Evolutionary conservation across 2,329 filamentous ascomycete species (phyloP).

Genomic region (Hypoxylon sp.): DNA sequence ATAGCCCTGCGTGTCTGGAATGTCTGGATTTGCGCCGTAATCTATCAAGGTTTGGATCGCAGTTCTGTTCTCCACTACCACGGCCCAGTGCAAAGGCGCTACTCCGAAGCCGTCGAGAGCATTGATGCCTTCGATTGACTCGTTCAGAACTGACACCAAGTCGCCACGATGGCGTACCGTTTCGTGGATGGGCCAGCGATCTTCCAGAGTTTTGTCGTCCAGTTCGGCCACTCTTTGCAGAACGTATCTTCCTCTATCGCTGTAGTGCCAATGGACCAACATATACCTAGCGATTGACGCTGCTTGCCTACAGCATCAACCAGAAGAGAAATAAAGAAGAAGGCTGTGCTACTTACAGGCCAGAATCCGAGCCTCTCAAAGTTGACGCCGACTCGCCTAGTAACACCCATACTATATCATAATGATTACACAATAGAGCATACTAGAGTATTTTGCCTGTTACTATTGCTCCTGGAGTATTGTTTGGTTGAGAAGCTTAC

Average conservation of each 20-base stretch:
- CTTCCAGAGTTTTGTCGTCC: slow-evolving; percentile 8
- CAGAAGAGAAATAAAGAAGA: not conserved
- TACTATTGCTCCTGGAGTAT: not conserved
- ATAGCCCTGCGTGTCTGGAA: fast-evolving
- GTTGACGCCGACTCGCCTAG: slow-evolving; percentile 2
- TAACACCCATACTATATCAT: slow-evolving; percentile 1
- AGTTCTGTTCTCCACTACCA: not conserved
- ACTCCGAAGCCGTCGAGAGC: not conserved
- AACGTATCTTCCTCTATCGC: not conserved
- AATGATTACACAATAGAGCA: not conserved
- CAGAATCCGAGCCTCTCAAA: not conserved
- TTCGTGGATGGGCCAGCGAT: slow-evolving; percentile 15
- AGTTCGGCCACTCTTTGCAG: slow-evolving; percentile 6
- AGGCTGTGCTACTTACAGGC: slow-evolving; percentile 1
- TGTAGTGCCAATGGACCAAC: too few relatives aligned
- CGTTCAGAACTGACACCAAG: not conserved
- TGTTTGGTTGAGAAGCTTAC: not conserved
- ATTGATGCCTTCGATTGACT: slow-evolving; percentile 11
- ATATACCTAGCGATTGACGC: not conserved
- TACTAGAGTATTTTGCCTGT: not conserved
- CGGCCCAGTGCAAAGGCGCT: slow-evolving; percentile 17
- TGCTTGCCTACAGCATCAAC: not conserved
- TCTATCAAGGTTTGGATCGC: slow-evolving; percentile 4
- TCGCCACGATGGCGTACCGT: slow-evolving; percentile 2
- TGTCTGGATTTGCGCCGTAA: slow-evolving; percentile 14